phyloP scores from a whole-genome alignment of 805 yeast species.

The Sungouiozyma ichnusensis region DNA sequence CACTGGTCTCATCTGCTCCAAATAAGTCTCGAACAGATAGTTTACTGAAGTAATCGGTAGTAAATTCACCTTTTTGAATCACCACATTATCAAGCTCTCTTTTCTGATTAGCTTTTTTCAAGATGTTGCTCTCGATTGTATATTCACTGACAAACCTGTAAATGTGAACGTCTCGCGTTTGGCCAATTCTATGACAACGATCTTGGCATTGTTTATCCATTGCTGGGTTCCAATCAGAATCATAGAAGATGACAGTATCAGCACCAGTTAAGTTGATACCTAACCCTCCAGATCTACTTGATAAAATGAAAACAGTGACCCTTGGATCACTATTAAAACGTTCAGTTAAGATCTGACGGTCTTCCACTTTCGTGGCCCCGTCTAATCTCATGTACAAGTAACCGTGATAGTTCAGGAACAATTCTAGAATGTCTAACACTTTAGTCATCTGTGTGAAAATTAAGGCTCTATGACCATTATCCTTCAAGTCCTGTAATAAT shows the following conservation, averaged over 20 bases:
- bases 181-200: conserved; percentile 98
- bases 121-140: conserved; percentile 91
- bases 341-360: conserved; percentile 88
- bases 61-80: conserved; percentile 95
- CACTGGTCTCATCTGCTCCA: conserved; percentile 37
- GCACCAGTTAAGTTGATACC: conserved; percentile 98
- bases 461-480: conserved; percentile 85
- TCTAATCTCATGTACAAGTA: conserved; percentile 89
- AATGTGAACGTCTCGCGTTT: conserved; percentile 93
- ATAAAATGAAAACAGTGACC: conserved; percentile 82
- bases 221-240: conserved; percentile 98
- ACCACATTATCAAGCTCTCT: conserved; percentile 87
- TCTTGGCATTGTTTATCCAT: conserved; percentile 99
- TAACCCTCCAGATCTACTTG: conserved; percentile 95
- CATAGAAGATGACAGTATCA: conserved; percentile 95
- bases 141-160: conserved; percentile 92
- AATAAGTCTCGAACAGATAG: conserved; percentile 77
- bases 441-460: conserved; percentile 98
- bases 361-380: conserved; percentile 96
- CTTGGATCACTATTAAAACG: conserved; percentile 78
- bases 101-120: conserved; percentile 90
- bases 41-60: conserved; percentile 89
- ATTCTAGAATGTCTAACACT: conserved; percentile 86
- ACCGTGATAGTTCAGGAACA: conserved; percentile 88
- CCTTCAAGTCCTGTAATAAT: conserved; percentile 64